A percentile compares a stretch with the other conserved stretches of the same genome.
phyloP scores from a whole-genome alignment of 306 rosid genomes.

The Dicorynia guianensis region DNA sequence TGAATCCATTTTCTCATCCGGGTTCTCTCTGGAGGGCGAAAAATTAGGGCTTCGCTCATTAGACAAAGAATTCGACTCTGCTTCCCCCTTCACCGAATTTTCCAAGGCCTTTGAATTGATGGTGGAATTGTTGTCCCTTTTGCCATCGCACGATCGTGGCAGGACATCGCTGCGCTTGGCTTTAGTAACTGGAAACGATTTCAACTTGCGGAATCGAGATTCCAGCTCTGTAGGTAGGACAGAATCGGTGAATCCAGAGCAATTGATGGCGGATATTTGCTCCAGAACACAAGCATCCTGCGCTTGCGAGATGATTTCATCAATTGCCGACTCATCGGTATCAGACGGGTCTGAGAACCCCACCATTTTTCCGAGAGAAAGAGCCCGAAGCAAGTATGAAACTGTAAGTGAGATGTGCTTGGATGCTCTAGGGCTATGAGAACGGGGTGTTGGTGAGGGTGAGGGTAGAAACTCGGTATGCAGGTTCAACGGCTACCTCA shows the following conservation, averaged over 20 bases:
- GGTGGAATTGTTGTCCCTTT: constrained; percentile 17
- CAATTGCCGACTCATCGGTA: constrained; percentile 69
- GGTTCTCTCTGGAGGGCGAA: constrained; percentile 45
- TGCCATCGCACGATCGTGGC: background rate
- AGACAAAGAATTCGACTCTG: constrained; percentile 3
- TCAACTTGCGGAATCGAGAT: constrained; percentile 81
- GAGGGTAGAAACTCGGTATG: background rate
- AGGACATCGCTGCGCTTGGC: background rate
- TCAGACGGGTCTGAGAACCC: constrained; percentile 64
- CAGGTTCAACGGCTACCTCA: constrained; percentile 59
- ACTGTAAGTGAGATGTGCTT: background rate
- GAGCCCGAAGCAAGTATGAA: no score
- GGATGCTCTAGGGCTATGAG: no score
- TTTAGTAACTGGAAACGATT: constrained; percentile 66
- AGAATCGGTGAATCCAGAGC: constrained; percentile 65
- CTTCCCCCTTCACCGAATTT: constrained; percentile 1
- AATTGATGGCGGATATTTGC: constrained; percentile 79
- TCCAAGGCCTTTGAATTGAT: constrained; percentile 15
- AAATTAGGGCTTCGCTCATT: constrained; percentile 25
- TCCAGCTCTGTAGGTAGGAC: constrained; percentile 76
- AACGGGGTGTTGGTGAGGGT: no score
- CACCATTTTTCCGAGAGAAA: constrained; percentile 47
- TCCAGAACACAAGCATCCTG: constrained; percentile 71
- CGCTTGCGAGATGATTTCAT: constrained; percentile 73
- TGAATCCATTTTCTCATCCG: constrained; percentile 36